Base-by-base conservation (phyloP, 2,329 filamentous ascomycete genomes). In the Calonectria henricotiae region DNA sequence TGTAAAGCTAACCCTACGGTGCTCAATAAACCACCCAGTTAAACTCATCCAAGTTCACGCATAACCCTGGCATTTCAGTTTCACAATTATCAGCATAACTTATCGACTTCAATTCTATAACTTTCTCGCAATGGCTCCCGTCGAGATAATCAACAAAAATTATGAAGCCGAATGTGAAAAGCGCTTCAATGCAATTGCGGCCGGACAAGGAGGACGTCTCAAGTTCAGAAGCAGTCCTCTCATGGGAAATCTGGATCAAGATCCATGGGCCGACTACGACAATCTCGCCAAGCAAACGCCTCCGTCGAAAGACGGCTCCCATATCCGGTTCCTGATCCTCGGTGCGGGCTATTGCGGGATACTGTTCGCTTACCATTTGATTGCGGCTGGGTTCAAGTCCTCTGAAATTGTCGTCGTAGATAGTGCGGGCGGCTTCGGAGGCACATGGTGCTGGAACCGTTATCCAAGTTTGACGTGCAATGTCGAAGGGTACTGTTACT, bases 361-460 rank as follows among this genome's bases (percentile, higher is more conserved):
- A 1, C 47, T 51, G 8, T 51, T 51, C 17, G 47, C 47, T 5
- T 51, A 51, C 5, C 47, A 51, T 51, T 20, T 51, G 27, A 51
- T 51, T 27, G 11, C 1, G 47, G 47, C 47, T 35, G 47, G 47
- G 12, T 51, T 51, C 47, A 51, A 51, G 6, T 15, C 47, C 3
- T 51, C 47, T 4, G 47, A 51, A 35, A 20, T 51, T 15, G 47
- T 51, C 1, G 20, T 51, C 8, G 17, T 54, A 20, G 49, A 54
- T 9, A 35, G 49, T 23, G 49, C 49, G 2, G 49, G 49, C 15
- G 49, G 49, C 8, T 54, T 35, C 20, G 49, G 49, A 35, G 49
- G 49, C 30, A 54, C 49, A 13, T 54, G 49, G 49, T 54, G 37
- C n/a, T 54, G 49, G 49, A 54, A 54, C 12, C 49, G 49, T 20